Conservation (phyloP, 1,284 basidiomycete species). For the Microbotryum intermedium region DNA sequence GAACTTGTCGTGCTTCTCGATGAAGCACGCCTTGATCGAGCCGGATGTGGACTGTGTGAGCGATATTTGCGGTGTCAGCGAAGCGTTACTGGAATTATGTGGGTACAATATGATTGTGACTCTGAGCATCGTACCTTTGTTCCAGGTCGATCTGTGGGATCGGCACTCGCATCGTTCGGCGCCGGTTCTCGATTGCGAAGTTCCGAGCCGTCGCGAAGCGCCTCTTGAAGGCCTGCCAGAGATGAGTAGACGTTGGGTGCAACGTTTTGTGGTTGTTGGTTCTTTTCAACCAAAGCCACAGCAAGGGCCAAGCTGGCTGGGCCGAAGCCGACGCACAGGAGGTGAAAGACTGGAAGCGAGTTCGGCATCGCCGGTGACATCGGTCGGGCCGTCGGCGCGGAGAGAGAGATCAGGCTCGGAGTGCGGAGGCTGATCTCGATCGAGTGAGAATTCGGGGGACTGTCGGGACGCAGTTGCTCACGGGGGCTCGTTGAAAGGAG, state of each 20-base stretch:
- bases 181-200: background rate
- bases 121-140: background rate
- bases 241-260: constrained; percentile 4
- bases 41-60: background rate
- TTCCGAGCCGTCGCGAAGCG: constrained; percentile 4
- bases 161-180: background rate
- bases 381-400: background rate
- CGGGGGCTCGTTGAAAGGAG: too few relatives aligned
- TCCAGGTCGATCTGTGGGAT: background rate
- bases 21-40: constrained; percentile 44
- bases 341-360: constrained; percentile 40
- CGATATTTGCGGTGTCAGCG: too few relatives aligned
- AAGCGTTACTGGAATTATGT: too few relatives aligned
- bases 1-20: constrained; percentile 44
- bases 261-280: background rate
- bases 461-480: too few relatives aligned
- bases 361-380: background rate
- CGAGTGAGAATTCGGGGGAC: too few relatives aligned
- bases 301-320: constrained; percentile 54
- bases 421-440: too few relatives aligned
- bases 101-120: too few relatives aligned
- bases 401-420: background rate
- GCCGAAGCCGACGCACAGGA: constrained; percentile 54
- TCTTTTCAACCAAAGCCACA: constrained; percentile 48
- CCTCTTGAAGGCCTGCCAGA: constrained; percentile 24